Evolutionary conservation across 345 rosid genomes (phyloP).

Genomic region (Lagerstroemia speciosa): DNA sequence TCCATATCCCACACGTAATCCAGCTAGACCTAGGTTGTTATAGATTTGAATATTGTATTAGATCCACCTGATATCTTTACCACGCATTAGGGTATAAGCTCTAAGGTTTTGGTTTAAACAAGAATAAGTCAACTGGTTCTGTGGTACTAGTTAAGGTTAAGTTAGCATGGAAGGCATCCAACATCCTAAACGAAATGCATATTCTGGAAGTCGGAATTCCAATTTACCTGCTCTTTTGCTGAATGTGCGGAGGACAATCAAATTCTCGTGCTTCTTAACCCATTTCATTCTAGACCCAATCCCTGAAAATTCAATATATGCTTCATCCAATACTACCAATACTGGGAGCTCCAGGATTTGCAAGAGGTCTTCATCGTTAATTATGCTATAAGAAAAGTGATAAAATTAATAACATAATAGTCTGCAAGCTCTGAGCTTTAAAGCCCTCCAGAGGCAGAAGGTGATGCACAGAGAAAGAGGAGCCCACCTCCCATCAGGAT

Average conservation of each 20-base stretch:
- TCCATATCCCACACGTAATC: slow-evolving; percentile 90
- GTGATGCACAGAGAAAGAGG: background rate
- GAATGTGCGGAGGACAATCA: slow-evolving; percentile 88
- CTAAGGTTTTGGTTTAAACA: background rate
- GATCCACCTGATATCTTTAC: background rate
- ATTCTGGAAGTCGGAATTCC: background rate
- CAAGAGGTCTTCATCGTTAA: slow-evolving; percentile 66
- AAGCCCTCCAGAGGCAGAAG: background rate
- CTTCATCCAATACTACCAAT: slow-evolving; percentile 90
- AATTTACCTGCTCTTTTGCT: slow-evolving; percentile 91
- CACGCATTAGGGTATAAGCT: background rate
- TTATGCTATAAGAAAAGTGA: slow-evolving; percentile 34
- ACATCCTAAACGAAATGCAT: background rate
- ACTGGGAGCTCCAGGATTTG: slow-evolving; percentile 72
- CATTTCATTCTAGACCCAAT: slow-evolving; percentile 75
- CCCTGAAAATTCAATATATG: slow-evolving; percentile 87
- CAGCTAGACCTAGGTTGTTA: slow-evolving; percentile 63
- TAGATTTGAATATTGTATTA: background rate
- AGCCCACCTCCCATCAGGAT: slow-evolving; percentile 90
- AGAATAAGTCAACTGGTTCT: background rate
- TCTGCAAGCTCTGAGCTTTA: background rate
- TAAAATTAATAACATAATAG: background rate
- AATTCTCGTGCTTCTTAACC: slow-evolving; percentile 88
- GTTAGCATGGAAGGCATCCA: background rate
- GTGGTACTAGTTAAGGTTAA: background rate